Base-by-base conservation (phyloP, 2,329 filamentous ascomycete species). In the Nothophaeocryptopus gaeumannii region DNA sequence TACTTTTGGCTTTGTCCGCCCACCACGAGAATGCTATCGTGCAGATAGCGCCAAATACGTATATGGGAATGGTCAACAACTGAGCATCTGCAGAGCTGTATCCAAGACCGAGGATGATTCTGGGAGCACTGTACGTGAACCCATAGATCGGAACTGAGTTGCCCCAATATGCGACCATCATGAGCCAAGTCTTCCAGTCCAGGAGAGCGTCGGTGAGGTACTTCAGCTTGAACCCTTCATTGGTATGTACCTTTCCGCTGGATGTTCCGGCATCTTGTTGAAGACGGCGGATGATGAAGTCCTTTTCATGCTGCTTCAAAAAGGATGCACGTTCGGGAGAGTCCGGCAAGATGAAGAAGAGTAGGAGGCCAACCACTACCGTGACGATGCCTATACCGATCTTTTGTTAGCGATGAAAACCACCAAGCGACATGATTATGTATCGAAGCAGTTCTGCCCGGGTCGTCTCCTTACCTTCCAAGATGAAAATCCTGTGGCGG, bases 121-220 rank as follows among this genome's bases (percentile, higher is more conserved):
- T 74, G 2, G 80, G 80, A 3, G 81, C 65, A 59, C 82, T 82
- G 8, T 78, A 81, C 54, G 73, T 76, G 63, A 82, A 81, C n/a
- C 78, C 79, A 58, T 79, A 63, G 0, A 90, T 75, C 79, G 89
- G 86, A 1, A 84, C 88, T 62, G 89, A 85, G 56, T 69, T 61
- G 8, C 31, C 60, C 61, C 58, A 58, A 43, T 63, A 62, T 55
- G 60, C 55, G 35, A 66, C 37, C 8, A 60, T 67, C 51, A 68
- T 70, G 9, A 74, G 66, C 58, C 73, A 76, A 40, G 74, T 72
- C 55, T 74, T 75, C 64, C 67, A 69, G 56, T 79, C 76, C 5
- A 45, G 46, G 10, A 56, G n/a, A 4, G 53, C 20, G 37, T 46
- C 13, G 35, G 39, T 40, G 16, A 55, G 46, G 26, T 65, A 7